Conservation (phyloP, 257 asterid species). For the Solanum chaucha region DNA sequence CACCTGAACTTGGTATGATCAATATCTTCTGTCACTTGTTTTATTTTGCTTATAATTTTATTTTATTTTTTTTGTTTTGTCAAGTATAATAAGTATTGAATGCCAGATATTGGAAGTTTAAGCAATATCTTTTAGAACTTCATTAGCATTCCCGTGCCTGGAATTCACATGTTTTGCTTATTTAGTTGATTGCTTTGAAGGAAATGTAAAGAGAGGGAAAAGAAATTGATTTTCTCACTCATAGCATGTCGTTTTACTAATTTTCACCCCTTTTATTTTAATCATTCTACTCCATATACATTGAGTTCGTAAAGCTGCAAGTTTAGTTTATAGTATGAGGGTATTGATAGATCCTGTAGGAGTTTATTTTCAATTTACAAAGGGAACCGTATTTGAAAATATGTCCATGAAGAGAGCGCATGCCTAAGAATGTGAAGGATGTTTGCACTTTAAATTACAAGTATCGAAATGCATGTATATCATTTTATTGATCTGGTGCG, state of each 20-base stretch:
- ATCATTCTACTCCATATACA: neutral
- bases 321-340: neutral
- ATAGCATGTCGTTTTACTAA: neutral
- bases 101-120: neutral
- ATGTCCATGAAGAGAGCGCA: neutral
- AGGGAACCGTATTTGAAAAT: neutral
- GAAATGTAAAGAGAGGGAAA: neutral
- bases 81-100: neutral
- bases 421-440: neutral
- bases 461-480: neutral
- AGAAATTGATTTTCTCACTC: neutral
- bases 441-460: neutral
- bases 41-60: neutral
- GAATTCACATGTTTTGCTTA: neutral
- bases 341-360: neutral
- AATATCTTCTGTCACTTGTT: neutral
- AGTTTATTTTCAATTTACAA: neutral
- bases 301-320: neutral
- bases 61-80: neutral
- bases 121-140: neutral
- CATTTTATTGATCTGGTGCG: neutral
- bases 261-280: neutral
- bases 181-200: neutral
- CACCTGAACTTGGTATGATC: slow-evolving; percentile 84
- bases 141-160: neutral